These are phyloP conservation scores for Colletotrichum musicola DNA, from an alignment of 2,329 filamentous ascomycete genomes.

Conservation along the genomic window DNA sequence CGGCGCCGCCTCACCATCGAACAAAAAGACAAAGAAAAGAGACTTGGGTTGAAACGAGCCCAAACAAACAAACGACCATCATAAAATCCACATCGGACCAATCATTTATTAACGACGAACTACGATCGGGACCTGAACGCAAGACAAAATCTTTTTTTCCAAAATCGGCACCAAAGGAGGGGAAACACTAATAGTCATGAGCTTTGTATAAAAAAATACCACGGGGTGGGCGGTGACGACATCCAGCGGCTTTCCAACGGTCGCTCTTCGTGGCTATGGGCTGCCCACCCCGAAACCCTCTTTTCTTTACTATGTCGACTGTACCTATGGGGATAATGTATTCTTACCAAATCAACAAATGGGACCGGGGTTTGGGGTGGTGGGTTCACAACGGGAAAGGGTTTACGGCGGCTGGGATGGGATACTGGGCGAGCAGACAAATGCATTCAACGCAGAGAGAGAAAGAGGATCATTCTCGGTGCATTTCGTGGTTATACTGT, in stretches of 20 bases:
- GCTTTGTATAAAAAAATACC: conserved; percentile 27
- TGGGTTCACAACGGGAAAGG: background rate
- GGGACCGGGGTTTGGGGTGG: background rate
- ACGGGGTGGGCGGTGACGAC: background rate
- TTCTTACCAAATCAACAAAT: conserved; percentile 18
- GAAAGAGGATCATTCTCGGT: conserved; percentile 8
- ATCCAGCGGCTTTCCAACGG: background rate
- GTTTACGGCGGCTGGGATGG: background rate
- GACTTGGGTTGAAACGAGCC: background rate
- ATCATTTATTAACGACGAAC: conserved; percentile 35
- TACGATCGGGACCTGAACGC: conserved; percentile 32
- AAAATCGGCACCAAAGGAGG: conserved; percentile 10
- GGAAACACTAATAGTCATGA: conserved; percentile 24
- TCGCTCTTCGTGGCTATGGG: no score
- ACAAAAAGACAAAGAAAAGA: conserved; percentile 12
- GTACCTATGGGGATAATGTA: conserved; percentile 32
- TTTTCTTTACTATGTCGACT: conserved; percentile 28
- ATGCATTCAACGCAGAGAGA: conserved; percentile 11
- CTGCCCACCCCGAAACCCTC: background rate
- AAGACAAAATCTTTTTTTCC: conserved; percentile 1
- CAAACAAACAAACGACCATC: background rate
- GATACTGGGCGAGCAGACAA: conserved; percentile 1
- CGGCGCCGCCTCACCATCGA: background rate
- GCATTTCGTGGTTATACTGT: conserved; percentile 7
- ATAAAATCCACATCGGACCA: conserved; percentile 24